Percentiles rank a stretch among this genome's conserved stretches.
phyloP scores from a whole-genome alignment of 805 yeast species.

The Candida corydali region DNA sequence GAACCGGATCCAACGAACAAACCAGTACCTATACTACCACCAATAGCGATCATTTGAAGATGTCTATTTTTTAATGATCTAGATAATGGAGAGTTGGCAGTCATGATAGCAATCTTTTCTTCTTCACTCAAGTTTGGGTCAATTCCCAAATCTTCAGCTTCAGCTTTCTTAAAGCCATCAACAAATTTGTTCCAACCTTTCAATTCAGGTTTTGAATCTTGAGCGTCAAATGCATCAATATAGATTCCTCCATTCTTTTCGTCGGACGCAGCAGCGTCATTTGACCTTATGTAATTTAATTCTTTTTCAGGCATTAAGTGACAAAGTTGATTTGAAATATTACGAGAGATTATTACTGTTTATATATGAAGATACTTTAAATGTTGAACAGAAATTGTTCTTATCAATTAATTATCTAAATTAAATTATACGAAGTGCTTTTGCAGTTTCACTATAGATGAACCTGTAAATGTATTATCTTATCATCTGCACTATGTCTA shows the following conservation, averaged over 20 bases:
- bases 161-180: slow-evolving; percentile 33
- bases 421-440: slow-evolving; percentile 1
- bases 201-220: slow-evolving; percentile 16
- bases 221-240: slow-evolving; percentile 11
- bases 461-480: background rate
- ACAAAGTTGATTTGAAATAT: too few species aligned
- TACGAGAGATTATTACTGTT: too few species aligned
- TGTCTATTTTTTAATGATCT: slow-evolving; percentile 60
- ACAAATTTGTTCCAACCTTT: slow-evolving; percentile 18
- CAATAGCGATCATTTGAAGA: slow-evolving; percentile 77
- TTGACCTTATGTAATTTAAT: slow-evolving; percentile 35
- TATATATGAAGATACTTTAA: too few species aligned
- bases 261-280: slow-evolving; percentile 29
- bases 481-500: background rate
- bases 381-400: background rate
- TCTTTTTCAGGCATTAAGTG: slow-evolving; percentile 45
- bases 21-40: slow-evolving; percentile 84
- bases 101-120: slow-evolving; percentile 32
- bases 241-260: slow-evolving; percentile 29
- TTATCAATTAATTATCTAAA: slow-evolving; percentile 1
- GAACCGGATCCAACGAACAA: slow-evolving; percentile 71
- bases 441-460: background rate
- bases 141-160: slow-evolving; percentile 35
- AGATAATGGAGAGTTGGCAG: slow-evolving; percentile 47
- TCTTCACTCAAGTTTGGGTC: slow-evolving; percentile 26